A percentile compares a stretch with the other conserved stretches of the same genome.
phyloP scores from a whole-genome alignment of 345 rosid species.

The Euphorbia lathyris region DNA sequence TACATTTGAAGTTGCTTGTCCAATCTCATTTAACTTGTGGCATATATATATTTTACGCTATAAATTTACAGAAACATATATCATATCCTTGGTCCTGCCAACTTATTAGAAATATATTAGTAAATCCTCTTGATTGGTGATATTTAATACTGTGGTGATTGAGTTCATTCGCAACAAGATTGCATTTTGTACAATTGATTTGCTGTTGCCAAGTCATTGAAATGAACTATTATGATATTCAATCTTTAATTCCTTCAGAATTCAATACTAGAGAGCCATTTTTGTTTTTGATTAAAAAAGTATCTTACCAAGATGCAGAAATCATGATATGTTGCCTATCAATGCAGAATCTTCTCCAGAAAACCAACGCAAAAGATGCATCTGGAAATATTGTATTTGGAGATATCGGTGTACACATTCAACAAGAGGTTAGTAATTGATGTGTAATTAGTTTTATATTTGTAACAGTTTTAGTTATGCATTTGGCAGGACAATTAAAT shows the following conservation, averaged over 20 bases:
- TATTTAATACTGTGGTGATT: neutral
- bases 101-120: neutral
- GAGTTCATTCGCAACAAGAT: neutral
- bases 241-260: neutral
- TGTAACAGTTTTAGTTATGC: neutral
- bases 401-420: slow-evolving; percentile 84
- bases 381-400: slow-evolving; percentile 87
- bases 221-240: neutral
- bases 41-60: neutral
- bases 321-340: slow-evolving; percentile 10
- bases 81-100: neutral
- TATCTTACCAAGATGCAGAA: neutral
- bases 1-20: neutral
- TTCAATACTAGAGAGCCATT: neutral
- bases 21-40: neutral
- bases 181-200: neutral
- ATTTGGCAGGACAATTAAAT: neutral
- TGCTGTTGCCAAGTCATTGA: neutral
- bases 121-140: neutral
- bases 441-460: neutral
- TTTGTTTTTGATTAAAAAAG: neutral
- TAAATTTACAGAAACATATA: too few relatives aligned
- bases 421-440: slow-evolving; percentile 78
- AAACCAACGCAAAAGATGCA: slow-evolving; percentile 91
- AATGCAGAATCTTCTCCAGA: slow-evolving; percentile 66